Evolutionary conservation across 2,329 filamentous ascomycete genomes (phyloP), one percentile per base, ranked within the genome.

Genomic region (Zasmidium cellare): DNA sequence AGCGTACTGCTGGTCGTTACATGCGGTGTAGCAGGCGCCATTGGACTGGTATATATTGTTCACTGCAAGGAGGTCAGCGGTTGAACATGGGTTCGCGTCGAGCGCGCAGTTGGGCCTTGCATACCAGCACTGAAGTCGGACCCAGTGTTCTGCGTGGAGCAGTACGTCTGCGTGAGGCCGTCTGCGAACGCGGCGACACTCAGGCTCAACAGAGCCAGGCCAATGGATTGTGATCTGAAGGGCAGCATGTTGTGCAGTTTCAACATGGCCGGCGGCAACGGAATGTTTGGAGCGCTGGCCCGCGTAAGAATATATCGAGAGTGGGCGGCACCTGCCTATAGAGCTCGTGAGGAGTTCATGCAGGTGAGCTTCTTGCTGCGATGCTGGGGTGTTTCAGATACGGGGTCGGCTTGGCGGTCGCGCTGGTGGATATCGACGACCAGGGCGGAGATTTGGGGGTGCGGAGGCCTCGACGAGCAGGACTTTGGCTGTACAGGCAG

Each of bases 11-110:
- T 41, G 19, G 6, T 70, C 67, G 23, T 73, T 66, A 74, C 90
- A 93, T 50, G 80, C 80, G 50, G 83, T 76, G 51, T 79, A 75
- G 70, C 90, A 93, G 12, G 86, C 80, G 25, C 89, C 89, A 65
- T 90, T 86, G 19, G 88, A 89, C 71, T 91, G 87, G 54, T 68
- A 78, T 46, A 69, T 73, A 59, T 71, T 61, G 58, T 71, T 58
- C 54, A 71, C 73, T 75, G 46, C 9, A 47, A 48, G 50, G 51
- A 55, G 62, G 59, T 53, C 44, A 57, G 55, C 55, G 56, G 45
- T 46, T 20, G 14, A 19, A 47, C 49, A 31, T 24, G 31, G 41
- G 35, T 50, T 44, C 51, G 53, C 53, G 55, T 49, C 23, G 44
- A 51, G 51, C 28, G 22, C 60, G 46, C 9, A 55, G 19, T n/a